Conservation (phyloP, 257 asterid genomes). For the Scutellaria minor region DNA sequence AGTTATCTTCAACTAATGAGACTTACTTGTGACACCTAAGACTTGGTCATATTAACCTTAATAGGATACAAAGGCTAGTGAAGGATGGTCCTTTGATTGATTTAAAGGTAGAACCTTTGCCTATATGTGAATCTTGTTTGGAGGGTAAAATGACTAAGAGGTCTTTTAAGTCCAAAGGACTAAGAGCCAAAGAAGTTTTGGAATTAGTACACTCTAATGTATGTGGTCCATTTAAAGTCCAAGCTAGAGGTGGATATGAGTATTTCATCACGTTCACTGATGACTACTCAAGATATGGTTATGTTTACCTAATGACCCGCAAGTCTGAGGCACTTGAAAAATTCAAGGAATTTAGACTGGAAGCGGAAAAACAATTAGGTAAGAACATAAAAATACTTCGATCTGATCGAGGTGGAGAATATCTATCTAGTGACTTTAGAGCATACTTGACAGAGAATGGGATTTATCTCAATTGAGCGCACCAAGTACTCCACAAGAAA, state of each 20-base stretch:
- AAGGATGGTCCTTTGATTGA: neutral
- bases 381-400: neutral
- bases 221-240: neutral
- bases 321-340: neutral
- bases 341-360: too few relatives aligned
- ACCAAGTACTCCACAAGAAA: too few relatives aligned
- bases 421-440: too few relatives aligned
- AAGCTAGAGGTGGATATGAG: neutral
- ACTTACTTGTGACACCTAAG: too few relatives aligned
- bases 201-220: neutral
- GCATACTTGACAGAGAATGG: too few relatives aligned
- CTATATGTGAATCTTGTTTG: neutral
- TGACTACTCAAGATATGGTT: too few relatives aligned
- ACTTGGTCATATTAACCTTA: too few relatives aligned
- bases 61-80: too few relatives aligned
- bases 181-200: neutral
- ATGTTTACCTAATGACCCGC: neutral
- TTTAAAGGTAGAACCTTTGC: neutral
- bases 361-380: neutral
- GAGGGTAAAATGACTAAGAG: neutral
- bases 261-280: too few relatives aligned
- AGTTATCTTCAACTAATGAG: too few relatives aligned
- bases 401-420: neutral
- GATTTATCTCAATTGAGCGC: too few relatives aligned
- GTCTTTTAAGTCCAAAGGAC: neutral